Conservation (phyloP, 208 protist species). For the Trypanosoma boissoni region DNA sequence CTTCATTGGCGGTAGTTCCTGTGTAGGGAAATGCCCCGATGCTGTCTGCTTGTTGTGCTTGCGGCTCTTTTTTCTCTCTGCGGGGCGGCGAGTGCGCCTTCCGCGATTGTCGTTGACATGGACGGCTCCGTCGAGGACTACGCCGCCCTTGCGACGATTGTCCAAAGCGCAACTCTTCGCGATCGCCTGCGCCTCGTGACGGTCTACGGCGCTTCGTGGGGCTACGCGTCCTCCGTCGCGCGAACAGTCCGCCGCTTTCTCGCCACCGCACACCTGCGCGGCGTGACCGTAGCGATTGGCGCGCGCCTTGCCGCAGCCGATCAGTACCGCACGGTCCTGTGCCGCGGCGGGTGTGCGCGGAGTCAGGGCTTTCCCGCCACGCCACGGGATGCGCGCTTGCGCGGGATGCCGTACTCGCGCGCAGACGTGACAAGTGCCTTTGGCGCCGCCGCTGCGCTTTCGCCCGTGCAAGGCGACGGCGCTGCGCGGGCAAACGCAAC, state of each 20-base stretch:
- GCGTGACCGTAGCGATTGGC: constrained; percentile 23
- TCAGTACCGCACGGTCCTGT: constrained; percentile 8
- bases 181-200: constrained; percentile 28
- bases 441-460: constrained; percentile 15
- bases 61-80: too few relatives aligned
- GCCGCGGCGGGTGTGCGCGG: constrained; percentile 18
- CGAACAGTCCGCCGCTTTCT: constrained; percentile 32
- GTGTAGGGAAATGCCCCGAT: neutral
- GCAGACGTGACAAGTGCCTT: constrained; percentile 37
- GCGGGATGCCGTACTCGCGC: constrained; percentile 33
- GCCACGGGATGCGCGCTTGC: constrained; percentile 23
- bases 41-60: neutral
- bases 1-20: neutral
- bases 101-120: constrained; percentile 32
- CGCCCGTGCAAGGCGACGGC: constrained; percentile 5
- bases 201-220: constrained; percentile 31
- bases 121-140: constrained; percentile 42
- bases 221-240: constrained; percentile 24
- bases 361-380: constrained; percentile 36
- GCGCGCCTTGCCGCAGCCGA: constrained; percentile 9
- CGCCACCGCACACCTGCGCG: constrained; percentile 3
- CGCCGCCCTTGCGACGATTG: constrained; percentile 33
- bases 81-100: neutral
- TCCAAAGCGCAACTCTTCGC: constrained; percentile 5
- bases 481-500: constrained; percentile 7